Evolutionary conservation across 495 filamentous ascomycete genomes (phyloP).

Genomic region (Pyrenula massariospora): DNA sequence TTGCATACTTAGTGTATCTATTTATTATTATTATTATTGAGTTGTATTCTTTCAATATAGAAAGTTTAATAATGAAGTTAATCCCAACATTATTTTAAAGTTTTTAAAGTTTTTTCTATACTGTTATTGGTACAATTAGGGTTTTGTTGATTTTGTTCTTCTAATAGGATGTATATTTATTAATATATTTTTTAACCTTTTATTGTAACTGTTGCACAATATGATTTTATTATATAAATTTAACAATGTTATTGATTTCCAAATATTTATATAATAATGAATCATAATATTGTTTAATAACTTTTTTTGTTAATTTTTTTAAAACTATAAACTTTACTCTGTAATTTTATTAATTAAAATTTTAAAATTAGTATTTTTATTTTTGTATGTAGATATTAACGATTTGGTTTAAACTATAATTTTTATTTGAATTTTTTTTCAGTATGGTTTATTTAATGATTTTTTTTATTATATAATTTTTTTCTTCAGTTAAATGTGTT

Average conservation of each 20-base stretch:
- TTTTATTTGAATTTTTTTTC: too few species aligned
- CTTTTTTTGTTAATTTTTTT: neutral
- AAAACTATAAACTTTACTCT: too few species aligned
- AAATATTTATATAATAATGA: conserved; percentile 1
- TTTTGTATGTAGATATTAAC: too few species aligned
- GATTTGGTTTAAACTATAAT: neutral
- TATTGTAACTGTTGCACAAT: neutral
- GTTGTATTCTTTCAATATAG: neutral
- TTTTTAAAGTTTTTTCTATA: neutral
- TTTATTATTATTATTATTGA: neutral
- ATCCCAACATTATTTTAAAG: neutral
- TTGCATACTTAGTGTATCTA: neutral
- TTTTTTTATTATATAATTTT: conserved; percentile 1
- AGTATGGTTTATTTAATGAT: too few species aligned
- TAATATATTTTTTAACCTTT: conserved; percentile 5
- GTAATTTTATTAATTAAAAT: too few species aligned
- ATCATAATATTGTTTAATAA: neutral
- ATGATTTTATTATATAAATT: neutral
- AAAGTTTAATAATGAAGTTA: neutral
- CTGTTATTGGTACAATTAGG: neutral
- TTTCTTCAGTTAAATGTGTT: too few species aligned
- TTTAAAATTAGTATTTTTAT: too few species aligned
- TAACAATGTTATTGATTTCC: neutral
- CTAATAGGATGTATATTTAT: neutral
- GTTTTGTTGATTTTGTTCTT: neutral